These are phyloP conservation scores for Pichia sp. DNA, from an alignment of 1,139 yeast genomes.

Conservation along the genomic window DNA sequence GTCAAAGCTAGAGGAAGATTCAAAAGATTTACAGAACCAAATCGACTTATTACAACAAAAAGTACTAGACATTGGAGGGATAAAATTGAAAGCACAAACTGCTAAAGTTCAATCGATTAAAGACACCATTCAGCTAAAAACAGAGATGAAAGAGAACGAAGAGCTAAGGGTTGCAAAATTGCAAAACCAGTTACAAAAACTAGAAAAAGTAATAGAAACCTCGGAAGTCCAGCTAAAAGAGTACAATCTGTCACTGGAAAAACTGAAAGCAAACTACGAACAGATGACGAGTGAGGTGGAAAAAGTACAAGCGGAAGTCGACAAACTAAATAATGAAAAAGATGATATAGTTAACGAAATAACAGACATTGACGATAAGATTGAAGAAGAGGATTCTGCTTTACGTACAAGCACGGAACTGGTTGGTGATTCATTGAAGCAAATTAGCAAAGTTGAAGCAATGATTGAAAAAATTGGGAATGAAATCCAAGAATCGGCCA, in stretches of 20 bases:
- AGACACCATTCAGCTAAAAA: constrained; percentile 61
- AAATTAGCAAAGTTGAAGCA: constrained; percentile 61
- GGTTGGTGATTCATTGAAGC: constrained; percentile 33
- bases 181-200: constrained; percentile 50
- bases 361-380: constrained; percentile 30
- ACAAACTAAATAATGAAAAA: constrained; percentile 53
- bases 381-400: constrained; percentile 42
- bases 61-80: constrained; percentile 91
- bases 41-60: constrained; percentile 64
- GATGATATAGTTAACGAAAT: constrained; percentile 59
- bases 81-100: constrained; percentile 72
- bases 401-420: constrained; percentile 37
- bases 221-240: constrained; percentile 4
- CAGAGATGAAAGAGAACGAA: constrained; percentile 58
- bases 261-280: constrained; percentile 38
- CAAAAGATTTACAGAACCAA: constrained; percentile 53
- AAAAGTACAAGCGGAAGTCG: constrained; percentile 54
- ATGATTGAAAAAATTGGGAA: constrained; percentile 17
- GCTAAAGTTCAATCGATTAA: constrained; percentile 75
- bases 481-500: constrained; percentile 8
- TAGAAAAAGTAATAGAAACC: neutral
- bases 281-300: constrained; percentile 67
- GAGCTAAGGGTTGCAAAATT: constrained; percentile 59
- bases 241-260: neutral
- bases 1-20: constrained; percentile 46